phyloP scores from a whole-genome alignment of 805 yeast species.

The Saccharomycopsis guyanensis region DNA sequence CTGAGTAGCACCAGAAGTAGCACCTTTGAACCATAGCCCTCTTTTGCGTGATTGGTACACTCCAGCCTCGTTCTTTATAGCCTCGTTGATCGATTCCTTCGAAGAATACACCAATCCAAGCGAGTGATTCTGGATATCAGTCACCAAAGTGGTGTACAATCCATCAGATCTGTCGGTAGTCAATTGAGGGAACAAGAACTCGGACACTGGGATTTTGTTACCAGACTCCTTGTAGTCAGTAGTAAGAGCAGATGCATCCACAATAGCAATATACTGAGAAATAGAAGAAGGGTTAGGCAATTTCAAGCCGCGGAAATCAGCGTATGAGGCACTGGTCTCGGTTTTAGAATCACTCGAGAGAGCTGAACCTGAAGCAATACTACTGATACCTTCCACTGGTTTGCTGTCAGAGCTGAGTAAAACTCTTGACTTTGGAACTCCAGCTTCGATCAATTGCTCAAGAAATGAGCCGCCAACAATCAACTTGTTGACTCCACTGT shows the following conservation, averaged over 20 bases:
- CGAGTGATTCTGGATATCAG: slow-evolving; percentile 58
- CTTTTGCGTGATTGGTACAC: slow-evolving; percentile 86
- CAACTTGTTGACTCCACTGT: slow-evolving; percentile 49
- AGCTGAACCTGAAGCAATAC: slow-evolving; percentile 21
- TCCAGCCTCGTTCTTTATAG: slow-evolving; percentile 75
- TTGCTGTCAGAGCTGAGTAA: slow-evolving; percentile 25
- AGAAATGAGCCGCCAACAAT: slow-evolving; percentile 31
- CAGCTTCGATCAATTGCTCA: slow-evolving; percentile 33
- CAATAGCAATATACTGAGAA: slow-evolving; percentile 14
- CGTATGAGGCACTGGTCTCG: slow-evolving; percentile 19
- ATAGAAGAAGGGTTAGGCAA: slow-evolving; percentile 20
- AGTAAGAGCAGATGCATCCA: slow-evolving; percentile 16
- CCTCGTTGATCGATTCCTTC: slow-evolving; percentile 67
- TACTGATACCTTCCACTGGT: slow-evolving; percentile 4
- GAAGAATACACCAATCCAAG: slow-evolving; percentile 92
- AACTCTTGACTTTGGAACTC: slow-evolving; percentile 46
- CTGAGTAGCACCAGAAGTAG: slow-evolving; percentile 95
- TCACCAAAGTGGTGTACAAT: slow-evolving; percentile 75
- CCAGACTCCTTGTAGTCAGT: slow-evolving; percentile 7
- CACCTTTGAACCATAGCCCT: slow-evolving; percentile 95
- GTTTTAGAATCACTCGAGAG: slow-evolving; percentile 22
- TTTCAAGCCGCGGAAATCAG: slow-evolving; percentile 21
- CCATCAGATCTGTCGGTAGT: slow-evolving; percentile 84
- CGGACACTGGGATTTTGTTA: slow-evolving; percentile 27
- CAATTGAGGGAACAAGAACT: slow-evolving; percentile 43